Base-by-base conservation (phyloP, 495 filamentous ascomycete genomes). In the Lepraria neglecta region DNA sequence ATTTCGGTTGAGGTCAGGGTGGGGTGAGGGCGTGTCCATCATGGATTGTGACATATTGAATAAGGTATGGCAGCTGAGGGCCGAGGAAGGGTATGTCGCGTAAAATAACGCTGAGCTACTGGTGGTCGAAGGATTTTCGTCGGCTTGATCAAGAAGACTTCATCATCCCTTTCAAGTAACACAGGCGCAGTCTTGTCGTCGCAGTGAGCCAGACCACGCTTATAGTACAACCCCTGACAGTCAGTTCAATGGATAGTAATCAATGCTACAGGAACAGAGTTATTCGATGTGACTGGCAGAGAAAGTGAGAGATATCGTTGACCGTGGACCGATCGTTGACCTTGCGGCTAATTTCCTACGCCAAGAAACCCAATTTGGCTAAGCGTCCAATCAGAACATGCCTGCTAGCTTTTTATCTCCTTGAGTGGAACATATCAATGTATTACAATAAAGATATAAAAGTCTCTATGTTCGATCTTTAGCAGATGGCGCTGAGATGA, bases 1-100 rank as follows among this genome's bases (percentile, higher is more conserved):
- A 70, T 95, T 94, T 56, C 94, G 84, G 45, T 62, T 57, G n/a
- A 57, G 59, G 28, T 68, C 65, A 24, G 63, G 63, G 51, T 63
- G 60, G 38, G 60, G 64, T 30, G 65, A 61, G 6, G 65, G 65
- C 27, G 65, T 64, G 33, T 65, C 59, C 65, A 67, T 67, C 53
- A 59, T 46, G 3, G 63, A 50, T 60, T 50, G 33, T 47, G 61
- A 58, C 61, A 59, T 58, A 3, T 19, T 52, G 40, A 44, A 27
- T 4, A 10, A 14, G 60, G 19, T 47, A 10, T 2, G 27, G 51
- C 28, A 57, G 31, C 48, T 52, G 27, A 31, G 28, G 19, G 27
- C 3, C 24, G 27, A 52, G 28, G 48, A 31, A 33, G 17, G 17
- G 14, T 3, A 52, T 52, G n/a, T 52, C 28, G 48, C 48, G 24